phyloP scores from a whole-genome alignment of 768 basidiomycete species.

The Mycena filopes region DNA sequence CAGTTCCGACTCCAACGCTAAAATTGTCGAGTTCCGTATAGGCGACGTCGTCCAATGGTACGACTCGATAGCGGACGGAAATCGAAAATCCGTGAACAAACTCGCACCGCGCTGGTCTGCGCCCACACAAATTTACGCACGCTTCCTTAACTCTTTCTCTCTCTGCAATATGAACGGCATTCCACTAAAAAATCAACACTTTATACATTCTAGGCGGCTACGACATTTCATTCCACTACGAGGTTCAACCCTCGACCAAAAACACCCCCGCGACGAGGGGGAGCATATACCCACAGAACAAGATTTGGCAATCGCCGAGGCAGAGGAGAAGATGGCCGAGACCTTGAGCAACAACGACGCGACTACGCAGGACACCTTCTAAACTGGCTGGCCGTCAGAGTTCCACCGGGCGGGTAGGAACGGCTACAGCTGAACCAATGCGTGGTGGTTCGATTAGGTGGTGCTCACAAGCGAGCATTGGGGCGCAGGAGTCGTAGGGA shows the following conservation, averaged over 20 bases:
- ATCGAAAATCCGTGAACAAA: no score
- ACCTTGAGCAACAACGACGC: background rate
- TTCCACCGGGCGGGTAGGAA: conserved; percentile 24
- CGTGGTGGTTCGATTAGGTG: conserved; percentile 31
- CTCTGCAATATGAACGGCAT: no score
- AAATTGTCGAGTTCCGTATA: no score
- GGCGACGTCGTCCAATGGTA: no score
- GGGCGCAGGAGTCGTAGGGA: conserved; percentile 1
- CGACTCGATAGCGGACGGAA: no score
- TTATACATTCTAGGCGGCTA: conserved; percentile 29
- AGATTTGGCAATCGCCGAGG: conserved; percentile 20
- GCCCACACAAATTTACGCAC: no score
- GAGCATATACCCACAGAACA: conserved; percentile 20
- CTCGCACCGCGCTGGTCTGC: no score
- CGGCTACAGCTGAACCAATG: conserved; percentile 17
- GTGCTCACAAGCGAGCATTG: conserved; percentile 19
- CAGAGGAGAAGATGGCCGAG: conserved; percentile 22
- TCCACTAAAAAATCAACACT: no score
- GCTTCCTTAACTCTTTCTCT: no score
- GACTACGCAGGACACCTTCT: conserved; percentile 12
- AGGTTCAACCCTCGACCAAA: conserved; percentile 32
- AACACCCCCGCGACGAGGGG: conserved; percentile 22
- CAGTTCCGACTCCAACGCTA: no score
- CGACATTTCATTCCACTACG: conserved; percentile 33
- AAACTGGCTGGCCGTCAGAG: conserved; percentile 32